A percentile compares a stretch with the other conserved stretches of the same genome.
These are phyloP conservation scores for Pseudozyma tsukubaensis DNA, from an alignment of 1,284 basidiomycete genomes.

Conservation along the genomic window DNA sequence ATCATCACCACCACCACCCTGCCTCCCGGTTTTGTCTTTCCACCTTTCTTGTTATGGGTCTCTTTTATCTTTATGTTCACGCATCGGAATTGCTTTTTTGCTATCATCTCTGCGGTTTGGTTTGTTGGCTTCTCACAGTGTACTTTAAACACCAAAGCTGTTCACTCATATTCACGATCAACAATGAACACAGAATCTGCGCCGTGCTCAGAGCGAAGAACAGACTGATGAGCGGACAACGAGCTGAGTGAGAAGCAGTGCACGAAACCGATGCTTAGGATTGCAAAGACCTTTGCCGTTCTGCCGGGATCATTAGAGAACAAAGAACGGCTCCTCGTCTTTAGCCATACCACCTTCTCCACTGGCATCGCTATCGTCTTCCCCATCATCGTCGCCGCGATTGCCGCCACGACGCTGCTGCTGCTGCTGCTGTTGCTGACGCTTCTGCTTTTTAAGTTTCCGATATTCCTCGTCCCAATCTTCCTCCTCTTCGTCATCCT, in stretches of 20 bases:
- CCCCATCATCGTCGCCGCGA: neutral
- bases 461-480: constrained; percentile 59
- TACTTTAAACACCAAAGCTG: constrained; percentile 10
- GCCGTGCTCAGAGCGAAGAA: no score
- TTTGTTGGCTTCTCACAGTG: neutral
- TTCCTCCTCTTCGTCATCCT: constrained; percentile 53
- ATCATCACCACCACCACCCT: neutral
- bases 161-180: no score
- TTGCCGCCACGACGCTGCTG: constrained; percentile 3
- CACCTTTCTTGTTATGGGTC: neutral
- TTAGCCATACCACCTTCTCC: neutral
- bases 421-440: constrained; percentile 17
- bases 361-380: neutral
- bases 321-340: constrained; percentile 35
- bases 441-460: constrained; percentile 50
- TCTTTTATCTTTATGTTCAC: neutral
- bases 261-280: neutral
- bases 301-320: constrained; percentile 17
- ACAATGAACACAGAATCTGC: no score
- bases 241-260: no score
- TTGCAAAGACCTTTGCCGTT: neutral
- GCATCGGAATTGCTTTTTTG: neutral
- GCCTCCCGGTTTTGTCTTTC: neutral
- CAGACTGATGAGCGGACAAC: no score
- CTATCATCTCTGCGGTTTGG: no score